These are phyloP conservation scores for Hypoxylon sp. DNA, from an alignment of 2,329 filamentous ascomycete species.

Conservation along the genomic window DNA sequence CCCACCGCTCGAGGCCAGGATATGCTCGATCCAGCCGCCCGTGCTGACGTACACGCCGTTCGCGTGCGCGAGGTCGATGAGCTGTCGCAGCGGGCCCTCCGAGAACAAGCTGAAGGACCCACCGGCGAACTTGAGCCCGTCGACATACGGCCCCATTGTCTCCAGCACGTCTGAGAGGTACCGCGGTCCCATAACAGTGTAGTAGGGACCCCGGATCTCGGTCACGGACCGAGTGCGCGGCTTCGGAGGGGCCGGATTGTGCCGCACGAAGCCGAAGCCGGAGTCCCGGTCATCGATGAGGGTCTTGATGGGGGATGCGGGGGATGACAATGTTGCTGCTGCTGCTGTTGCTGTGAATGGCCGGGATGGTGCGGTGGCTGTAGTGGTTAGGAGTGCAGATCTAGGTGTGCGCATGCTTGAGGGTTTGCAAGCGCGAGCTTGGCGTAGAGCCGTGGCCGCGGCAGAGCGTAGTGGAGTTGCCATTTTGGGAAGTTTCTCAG, in stretches of 20 bases:
- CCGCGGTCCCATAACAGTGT: slow-evolving; percentile 67
- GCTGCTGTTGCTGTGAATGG: slow-evolving; percentile 27
- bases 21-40: slow-evolving; percentile 69
- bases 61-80: slow-evolving; percentile 65
- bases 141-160: slow-evolving; percentile 69
- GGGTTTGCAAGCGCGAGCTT: slow-evolving; percentile 15
- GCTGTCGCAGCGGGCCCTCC: slow-evolving; percentile 61
- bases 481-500: slow-evolving; percentile 32
- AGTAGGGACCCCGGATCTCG: slow-evolving; percentile 70
- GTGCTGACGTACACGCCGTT: slow-evolving; percentile 68
- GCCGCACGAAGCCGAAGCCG: slow-evolving; percentile 66
- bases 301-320: slow-evolving; percentile 39
- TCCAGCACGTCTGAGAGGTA: slow-evolving; percentile 68
- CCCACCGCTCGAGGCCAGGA: slow-evolving; percentile 59
- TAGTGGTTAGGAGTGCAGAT: background rate
- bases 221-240: slow-evolving; percentile 66
- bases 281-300: slow-evolving; percentile 64
- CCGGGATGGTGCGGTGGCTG: background rate
- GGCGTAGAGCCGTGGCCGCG: slow-evolving; percentile 30
- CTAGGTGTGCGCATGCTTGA: background rate
- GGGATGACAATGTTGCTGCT: background rate
- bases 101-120: slow-evolving; percentile 67
- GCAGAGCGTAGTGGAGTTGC: slow-evolving; percentile 36
- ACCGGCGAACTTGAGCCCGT: slow-evolving; percentile 70
- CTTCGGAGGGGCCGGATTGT: slow-evolving; percentile 64